A percentile compares a stretch with the other conserved stretches of the same genome.
Evolutionary conservation across 169 alveolate genomes (phyloP).

Genomic region (Cryptosporidium sp.): DNA sequence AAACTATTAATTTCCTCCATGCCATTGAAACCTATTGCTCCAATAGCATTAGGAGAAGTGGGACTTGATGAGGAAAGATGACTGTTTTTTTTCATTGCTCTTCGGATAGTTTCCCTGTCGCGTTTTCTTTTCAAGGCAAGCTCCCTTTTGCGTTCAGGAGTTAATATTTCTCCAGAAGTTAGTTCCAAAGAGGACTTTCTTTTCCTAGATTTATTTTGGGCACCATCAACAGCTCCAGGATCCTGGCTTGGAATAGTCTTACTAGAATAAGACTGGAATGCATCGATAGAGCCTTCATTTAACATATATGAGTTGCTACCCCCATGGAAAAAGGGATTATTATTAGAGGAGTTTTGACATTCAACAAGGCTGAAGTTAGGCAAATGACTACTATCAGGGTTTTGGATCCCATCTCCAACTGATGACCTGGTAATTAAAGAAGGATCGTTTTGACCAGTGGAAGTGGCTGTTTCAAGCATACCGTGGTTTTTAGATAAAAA

Average conservation of each 20-base stretch:
- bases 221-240: background rate
- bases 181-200: constrained; percentile 5
- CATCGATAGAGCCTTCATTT: background rate
- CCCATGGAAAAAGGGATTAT: background rate
- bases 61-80: background rate
- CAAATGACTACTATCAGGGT: background rate
- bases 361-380: background rate
- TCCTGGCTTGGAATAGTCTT: constrained; percentile 1
- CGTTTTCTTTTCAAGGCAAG: constrained; percentile 37
- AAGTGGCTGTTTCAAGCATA: background rate
- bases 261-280: background rate
- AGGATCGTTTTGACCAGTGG: background rate
- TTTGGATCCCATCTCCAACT: background rate
- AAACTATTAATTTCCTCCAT: background rate
- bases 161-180: background rate
- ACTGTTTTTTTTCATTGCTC: constrained; percentile 9
- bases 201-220: background rate
- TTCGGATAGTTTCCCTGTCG: constrained; percentile 31
- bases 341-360: background rate
- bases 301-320: background rate
- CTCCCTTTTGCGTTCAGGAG: constrained; percentile 14
- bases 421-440: background rate
- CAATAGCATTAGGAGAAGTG: background rate
- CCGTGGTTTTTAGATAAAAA: background rate
- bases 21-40: background rate